Base-by-base conservation (phyloP, 2,329 filamentous ascomycete genomes). In the Leptographium galeiforme region DNA sequence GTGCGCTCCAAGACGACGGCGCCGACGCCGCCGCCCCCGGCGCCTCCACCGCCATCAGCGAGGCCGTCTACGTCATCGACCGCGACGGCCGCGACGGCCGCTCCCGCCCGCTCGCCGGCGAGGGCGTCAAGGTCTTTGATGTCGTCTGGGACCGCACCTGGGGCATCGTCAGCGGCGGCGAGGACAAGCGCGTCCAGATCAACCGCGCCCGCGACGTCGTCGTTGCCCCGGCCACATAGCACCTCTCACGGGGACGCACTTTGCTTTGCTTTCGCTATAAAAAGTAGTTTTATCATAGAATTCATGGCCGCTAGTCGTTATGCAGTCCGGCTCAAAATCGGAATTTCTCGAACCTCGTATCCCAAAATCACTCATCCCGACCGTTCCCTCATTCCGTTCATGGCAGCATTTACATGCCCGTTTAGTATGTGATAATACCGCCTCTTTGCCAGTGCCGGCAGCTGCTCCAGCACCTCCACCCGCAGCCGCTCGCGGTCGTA, bases 151-250 rank as follows among this genome's bases (percentile, higher is more conserved):
- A 96, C 67, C 74, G 76, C 65, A 79, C 82, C 8, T 81, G 94
- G 64, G 94, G 93, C 1, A 91, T 98, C 65, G 85, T 96, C 46
- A 94, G 87, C 63, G 89, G 76, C 45, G 89, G 91, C 16, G 90
- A 97, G 76, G 93, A 98, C 65, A 95, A 93, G 72, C 83, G 81
- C 72, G 83, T 98, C 62, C 93, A 98, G 73, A 82, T 98, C 56
- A 96, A 98, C 68, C 77, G 78, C 60, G 83, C 81, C 18, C 75
- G 78, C 57, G 77, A 73, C 54, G 59, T 79, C 45, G 63, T 78
- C 46, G 25, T 25, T 5, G 63, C 65, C 7, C 25, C 18, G 41
- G 34, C 45, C 43, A 25, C 45, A 53, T 53, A 52, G 50, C 25
- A 25, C 5, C 25, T 25, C 25, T 2, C 25, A 25, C 25, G 25